phyloP scores from a whole-genome alignment of 352 stramenopile genomes.

The Phytophthora boehmeriae region DNA sequence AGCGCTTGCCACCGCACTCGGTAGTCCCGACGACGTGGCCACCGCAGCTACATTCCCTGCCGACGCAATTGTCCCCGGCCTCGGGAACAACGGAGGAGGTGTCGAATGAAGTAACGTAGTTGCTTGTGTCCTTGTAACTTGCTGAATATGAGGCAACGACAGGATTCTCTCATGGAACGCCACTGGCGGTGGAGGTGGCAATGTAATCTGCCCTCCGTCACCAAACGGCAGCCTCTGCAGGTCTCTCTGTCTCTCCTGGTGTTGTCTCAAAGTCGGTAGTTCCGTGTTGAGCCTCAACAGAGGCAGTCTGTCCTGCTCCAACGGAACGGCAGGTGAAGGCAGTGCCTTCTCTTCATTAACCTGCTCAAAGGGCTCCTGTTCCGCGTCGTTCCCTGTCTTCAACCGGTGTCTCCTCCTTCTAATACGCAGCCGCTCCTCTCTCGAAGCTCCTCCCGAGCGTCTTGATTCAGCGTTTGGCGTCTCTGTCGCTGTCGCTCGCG shows the following conservation, averaged over 20 bases:
- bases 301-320: slow-evolving; percentile 16
- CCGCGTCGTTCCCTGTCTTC: slow-evolving; percentile 14
- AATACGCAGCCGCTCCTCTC: slow-evolving; percentile 56
- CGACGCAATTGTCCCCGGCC: slow-evolving; percentile 26
- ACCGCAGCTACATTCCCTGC: slow-evolving; percentile 5
- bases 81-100: slow-evolving; percentile 33
- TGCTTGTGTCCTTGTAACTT: slow-evolving; percentile 52
- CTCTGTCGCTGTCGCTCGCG: slow-evolving; percentile 46
- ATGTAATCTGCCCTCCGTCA: slow-evolving; percentile 40
- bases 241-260: slow-evolving; percentile 29
- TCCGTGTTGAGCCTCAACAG: slow-evolving; percentile 27
- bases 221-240: slow-evolving; percentile 31
- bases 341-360: background rate
- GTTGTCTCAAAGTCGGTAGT: slow-evolving; percentile 30
- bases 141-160: slow-evolving; percentile 56
- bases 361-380: background rate
- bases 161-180: slow-evolving; percentile 38
- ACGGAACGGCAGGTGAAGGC: background rate
- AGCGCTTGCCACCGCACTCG: slow-evolving; percentile 25
- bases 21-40: slow-evolving; percentile 21
- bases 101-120: slow-evolving; percentile 48
- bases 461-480: slow-evolving; percentile 48
- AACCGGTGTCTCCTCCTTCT: slow-evolving; percentile 34
- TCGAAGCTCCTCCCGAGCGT: slow-evolving; percentile 44
- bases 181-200: slow-evolving; percentile 36